These are phyloP conservation scores for Penicillium lividum DNA, from an alignment of 495 filamentous ascomycete genomes.

Conservation along the genomic window DNA sequence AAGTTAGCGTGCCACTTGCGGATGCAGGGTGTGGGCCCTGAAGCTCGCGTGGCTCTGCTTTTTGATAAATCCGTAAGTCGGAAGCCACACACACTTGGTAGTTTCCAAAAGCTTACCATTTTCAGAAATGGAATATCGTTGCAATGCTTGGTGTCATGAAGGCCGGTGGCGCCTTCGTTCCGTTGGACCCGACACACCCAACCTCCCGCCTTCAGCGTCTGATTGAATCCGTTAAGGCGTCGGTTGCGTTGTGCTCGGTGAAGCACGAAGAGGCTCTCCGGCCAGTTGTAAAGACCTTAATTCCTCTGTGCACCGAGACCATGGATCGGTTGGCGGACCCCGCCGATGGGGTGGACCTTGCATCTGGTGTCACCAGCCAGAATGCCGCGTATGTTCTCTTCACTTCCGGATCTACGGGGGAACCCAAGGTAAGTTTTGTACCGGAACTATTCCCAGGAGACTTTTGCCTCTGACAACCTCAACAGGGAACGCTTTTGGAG, in stretches of 20 bases:
- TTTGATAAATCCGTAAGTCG: slow-evolving; percentile 58
- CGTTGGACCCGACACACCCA: slow-evolving; percentile 59
- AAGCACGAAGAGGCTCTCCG: slow-evolving; percentile 29
- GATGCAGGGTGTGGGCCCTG: slow-evolving; percentile 49
- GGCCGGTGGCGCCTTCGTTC: slow-evolving; percentile 61
- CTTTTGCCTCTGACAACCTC: not conserved
- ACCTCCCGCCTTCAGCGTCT: slow-evolving; percentile 48
- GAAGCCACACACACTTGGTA: not conserved
- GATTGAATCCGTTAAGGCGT: slow-evolving; percentile 39
- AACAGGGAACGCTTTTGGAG: slow-evolving; percentile 49
- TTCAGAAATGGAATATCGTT: slow-evolving; percentile 54
- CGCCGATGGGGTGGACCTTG: slow-evolving; percentile 20
- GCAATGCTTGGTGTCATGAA: slow-evolving; percentile 59
- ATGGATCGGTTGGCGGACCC: slow-evolving; percentile 30
- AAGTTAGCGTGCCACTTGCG: slow-evolving; percentile 48
- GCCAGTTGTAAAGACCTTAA: slow-evolving; percentile 31
- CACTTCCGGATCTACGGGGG: slow-evolving; percentile 53
- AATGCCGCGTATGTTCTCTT: slow-evolving; percentile 49
- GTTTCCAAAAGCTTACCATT: slow-evolving; percentile 9
- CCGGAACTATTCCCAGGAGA: not conserved
- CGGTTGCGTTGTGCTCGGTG: slow-evolving; percentile 56
- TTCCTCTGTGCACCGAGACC: slow-evolving; percentile 37
- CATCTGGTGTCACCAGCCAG: slow-evolving; percentile 33
- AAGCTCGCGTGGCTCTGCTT: slow-evolving; percentile 52
- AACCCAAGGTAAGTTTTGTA: slow-evolving; percentile 47